A percentile compares a stretch with the other conserved stretches of the same genome.
These are phyloP conservation scores for Dactylellina cionopaga DNA, from an alignment of 2,329 filamentous ascomycete species.

Conservation along the genomic window DNA sequence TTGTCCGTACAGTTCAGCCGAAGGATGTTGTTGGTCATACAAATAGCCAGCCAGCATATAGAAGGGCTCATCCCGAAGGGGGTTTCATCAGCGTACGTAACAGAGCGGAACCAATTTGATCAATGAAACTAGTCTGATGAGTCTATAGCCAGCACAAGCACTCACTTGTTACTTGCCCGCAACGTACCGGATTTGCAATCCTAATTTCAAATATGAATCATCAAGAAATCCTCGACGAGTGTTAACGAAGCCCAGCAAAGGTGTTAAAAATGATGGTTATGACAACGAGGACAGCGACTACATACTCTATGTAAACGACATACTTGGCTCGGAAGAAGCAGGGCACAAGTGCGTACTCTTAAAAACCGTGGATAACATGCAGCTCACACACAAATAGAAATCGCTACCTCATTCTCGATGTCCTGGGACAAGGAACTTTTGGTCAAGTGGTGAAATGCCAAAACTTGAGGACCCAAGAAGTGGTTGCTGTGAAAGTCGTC, in stretches of 20 bases:
- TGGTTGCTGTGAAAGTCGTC: conserved; percentile 98
- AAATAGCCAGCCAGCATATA: conserved; percentile 87
- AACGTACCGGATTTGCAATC: conserved; percentile 98
- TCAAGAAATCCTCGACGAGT: conserved; percentile 95
- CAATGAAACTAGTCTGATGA: background rate
- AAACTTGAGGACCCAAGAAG: conserved; percentile 96
- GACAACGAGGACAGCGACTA: conserved; percentile 99
- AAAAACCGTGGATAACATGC: background rate
- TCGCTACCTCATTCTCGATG: conserved; percentile 76
- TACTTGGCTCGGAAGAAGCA: conserved; percentile 94
- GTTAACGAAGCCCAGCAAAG: conserved; percentile 97
- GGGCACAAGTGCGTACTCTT: conserved; percentile 83
- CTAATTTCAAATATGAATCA: conserved; percentile 97
- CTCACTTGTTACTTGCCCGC: conserved; percentile 91
- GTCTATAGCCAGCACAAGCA: conserved; percentile 83
- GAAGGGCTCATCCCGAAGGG: conserved; percentile 93
- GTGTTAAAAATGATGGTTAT: conserved; percentile 96
- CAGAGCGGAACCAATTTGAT: background rate
- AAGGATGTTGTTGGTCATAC: conserved; percentile 82
- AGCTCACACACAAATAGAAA: conserved; percentile 24
- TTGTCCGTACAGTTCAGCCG: conserved; percentile 78
- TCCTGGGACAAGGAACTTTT: conserved; percentile 95
- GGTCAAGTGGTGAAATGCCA: conserved; percentile 99
- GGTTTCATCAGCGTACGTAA: conserved; percentile 88
- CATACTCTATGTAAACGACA: conserved; percentile 98